Evolutionary conservation across 352 stramenopile species (phyloP).

Genomic region (Pythium chondricola): DNA sequence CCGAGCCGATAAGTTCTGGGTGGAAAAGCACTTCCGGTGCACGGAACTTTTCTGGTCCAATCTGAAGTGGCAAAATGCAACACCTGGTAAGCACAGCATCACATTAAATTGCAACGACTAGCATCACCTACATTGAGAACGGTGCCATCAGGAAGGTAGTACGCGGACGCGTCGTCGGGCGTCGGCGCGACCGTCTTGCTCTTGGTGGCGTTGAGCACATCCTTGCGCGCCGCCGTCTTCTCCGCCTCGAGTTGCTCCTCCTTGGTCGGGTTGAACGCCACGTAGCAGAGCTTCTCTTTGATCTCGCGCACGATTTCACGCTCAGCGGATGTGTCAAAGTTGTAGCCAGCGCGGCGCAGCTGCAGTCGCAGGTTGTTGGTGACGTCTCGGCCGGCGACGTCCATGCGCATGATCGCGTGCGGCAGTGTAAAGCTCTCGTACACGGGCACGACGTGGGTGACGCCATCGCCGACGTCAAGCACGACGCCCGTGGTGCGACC

Average conservation of each 20-base stretch:
- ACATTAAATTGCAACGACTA: neutral
- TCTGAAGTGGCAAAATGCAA: constrained; percentile 14
- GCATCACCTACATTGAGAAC: constrained; percentile 57
- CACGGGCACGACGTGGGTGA: constrained; percentile 82
- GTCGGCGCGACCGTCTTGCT: constrained; percentile 27
- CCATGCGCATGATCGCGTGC: constrained; percentile 75
- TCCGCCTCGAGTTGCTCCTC: constrained; percentile 78
- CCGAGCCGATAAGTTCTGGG: constrained; percentile 58
- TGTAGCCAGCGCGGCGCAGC: constrained; percentile 70
- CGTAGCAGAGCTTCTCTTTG: constrained; percentile 85
- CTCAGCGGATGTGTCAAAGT: constrained; percentile 87
- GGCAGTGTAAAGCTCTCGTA: constrained; percentile 81
- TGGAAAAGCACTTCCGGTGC: constrained; percentile 63
- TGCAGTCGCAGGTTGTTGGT: constrained; percentile 73
- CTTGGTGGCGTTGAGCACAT: constrained; percentile 27
- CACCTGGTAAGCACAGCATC: neutral
- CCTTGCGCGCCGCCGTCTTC: constrained; percentile 30
- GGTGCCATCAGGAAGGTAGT: constrained; percentile 79
- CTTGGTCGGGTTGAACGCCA: constrained; percentile 79
- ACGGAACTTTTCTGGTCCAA: constrained; percentile 58
- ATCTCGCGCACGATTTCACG: constrained; percentile 84
- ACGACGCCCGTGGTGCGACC: constrained; percentile 83
- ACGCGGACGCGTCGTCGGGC: constrained; percentile 54
- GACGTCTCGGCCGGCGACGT: constrained; percentile 82
- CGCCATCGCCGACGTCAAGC: constrained; percentile 85